Percentiles rank a stretch among this genome's conserved stretches.
These are phyloP conservation scores for Globisporangium perplexum DNA, from an alignment of 352 stramenopile species.

Conservation along the genomic window DNA sequence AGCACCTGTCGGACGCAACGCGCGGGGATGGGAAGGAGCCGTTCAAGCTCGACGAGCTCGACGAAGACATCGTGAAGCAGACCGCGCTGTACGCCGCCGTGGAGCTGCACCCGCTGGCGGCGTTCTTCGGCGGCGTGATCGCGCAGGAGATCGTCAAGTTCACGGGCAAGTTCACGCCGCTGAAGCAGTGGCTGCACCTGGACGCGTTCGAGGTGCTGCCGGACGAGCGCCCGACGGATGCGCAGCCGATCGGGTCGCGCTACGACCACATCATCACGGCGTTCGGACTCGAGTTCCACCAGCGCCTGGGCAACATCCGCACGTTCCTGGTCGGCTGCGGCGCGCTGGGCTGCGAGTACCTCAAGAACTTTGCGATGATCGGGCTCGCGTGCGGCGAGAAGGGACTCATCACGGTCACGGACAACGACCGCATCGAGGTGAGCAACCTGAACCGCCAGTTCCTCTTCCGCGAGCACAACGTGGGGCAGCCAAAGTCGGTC, in stretches of 20 bases:
- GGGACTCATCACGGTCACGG: conserved; percentile 74
- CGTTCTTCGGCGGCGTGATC: conserved; percentile 77
- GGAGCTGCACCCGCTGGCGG: conserved; percentile 76
- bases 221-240: conserved; percentile 48
- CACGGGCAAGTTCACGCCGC: conserved; percentile 79
- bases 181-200: conserved; percentile 84
- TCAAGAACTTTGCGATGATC: conserved; percentile 88
- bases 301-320: conserved; percentile 53
- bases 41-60: conserved; percentile 65
- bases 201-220: conserved; percentile 80
- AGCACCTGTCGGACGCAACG: conserved; percentile 61
- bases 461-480: conserved; percentile 83
- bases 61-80: conserved; percentile 60
- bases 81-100: conserved; percentile 50
- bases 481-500: conserved; percentile 80
- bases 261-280: conserved; percentile 79
- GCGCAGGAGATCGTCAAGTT: conserved; percentile 88
- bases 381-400: conserved; percentile 71
- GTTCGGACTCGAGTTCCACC: conserved; percentile 67
- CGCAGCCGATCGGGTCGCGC: conserved; percentile 47
- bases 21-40: conserved; percentile 33
- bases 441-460: conserved; percentile 87
- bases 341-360: conserved; percentile 76
- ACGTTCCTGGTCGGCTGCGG: conserved; percentile 84
- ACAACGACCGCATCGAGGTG: conserved; percentile 87